Percentiles rank a stretch among this genome's conserved stretches.
Evolutionary conservation across 2,329 filamentous ascomycete species (phyloP).

Genomic region (Cylindrodendrum hubeiense): DNA sequence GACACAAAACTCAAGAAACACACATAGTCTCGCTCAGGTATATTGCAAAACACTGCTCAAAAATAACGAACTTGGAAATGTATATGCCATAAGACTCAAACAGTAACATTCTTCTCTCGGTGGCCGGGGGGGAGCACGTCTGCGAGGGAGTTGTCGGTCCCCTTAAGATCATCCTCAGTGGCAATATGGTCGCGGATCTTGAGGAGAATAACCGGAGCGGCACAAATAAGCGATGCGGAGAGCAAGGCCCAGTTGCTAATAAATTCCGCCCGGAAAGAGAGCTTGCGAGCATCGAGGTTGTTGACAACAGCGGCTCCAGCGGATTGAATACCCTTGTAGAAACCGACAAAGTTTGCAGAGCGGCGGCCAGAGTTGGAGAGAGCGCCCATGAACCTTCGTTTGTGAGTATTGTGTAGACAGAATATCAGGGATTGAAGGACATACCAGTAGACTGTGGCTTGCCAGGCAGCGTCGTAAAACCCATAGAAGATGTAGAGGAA

Average conservation of each 20-base stretch:
- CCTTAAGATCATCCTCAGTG: slow-evolving; percentile 85
- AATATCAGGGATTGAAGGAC: slow-evolving; percentile 59
- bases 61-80: too few relatives aligned
- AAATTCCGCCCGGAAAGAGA: slow-evolving; percentile 78
- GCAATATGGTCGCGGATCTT: slow-evolving; percentile 86
- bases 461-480: slow-evolving; percentile 90
- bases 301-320: slow-evolving; percentile 72
- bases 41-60: too few relatives aligned
- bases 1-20: too few relatives aligned
- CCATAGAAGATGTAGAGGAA: slow-evolving; percentile 93
- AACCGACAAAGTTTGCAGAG: slow-evolving; percentile 92
- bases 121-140: slow-evolving; percentile 67
- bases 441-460: slow-evolving; percentile 92
- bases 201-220: slow-evolving; percentile 81
- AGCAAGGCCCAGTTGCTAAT: slow-evolving; percentile 80
- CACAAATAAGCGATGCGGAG: slow-evolving; percentile 78
- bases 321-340: slow-evolving; percentile 86
- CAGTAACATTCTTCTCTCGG: slow-evolving; percentile 27
- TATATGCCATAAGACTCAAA: neutral
- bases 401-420: slow-evolving; percentile 20
- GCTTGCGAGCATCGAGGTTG: slow-evolving; percentile 50
- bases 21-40: too few relatives aligned
- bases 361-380: slow-evolving; percentile 93
- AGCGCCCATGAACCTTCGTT: slow-evolving; percentile 86
- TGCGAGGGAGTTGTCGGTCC: slow-evolving; percentile 83